Conservation (phyloP, 2,329 filamentous ascomycete species). For the Aspergillus melleus region DNA sequence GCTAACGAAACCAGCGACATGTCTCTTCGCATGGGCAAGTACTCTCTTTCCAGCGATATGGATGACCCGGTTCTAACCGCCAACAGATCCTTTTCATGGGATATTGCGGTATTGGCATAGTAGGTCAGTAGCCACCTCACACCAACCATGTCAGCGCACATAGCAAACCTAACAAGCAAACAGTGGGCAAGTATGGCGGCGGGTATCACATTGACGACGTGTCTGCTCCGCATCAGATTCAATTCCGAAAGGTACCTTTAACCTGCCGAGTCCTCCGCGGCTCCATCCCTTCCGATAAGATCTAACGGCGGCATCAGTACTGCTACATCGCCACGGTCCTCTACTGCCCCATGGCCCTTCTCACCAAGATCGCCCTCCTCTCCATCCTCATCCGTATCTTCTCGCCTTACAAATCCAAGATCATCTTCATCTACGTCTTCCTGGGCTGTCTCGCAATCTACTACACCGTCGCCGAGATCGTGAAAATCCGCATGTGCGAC, state of each 20-base stretch:
- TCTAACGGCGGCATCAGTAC: slow-evolving; percentile 16
- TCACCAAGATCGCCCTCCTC: slow-evolving; percentile 40
- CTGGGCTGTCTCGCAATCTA: slow-evolving; percentile 35
- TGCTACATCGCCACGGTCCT: slow-evolving; percentile 40
- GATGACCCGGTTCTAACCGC: background rate
- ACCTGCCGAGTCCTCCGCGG: background rate
- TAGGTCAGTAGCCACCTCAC: slow-evolving; percentile 18
- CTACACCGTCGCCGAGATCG: slow-evolving; percentile 36
- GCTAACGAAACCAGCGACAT: slow-evolving; percentile 17
- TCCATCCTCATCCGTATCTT: slow-evolving; percentile 42
- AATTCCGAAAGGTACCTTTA: slow-evolving; percentile 28
- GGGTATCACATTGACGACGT: slow-evolving; percentile 34
- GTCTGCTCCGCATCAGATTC: slow-evolving; percentile 13
- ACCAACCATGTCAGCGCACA: background rate
- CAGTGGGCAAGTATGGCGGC: slow-evolving; percentile 38
- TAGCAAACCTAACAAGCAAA: background rate
- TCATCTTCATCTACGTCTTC: slow-evolving; percentile 37
- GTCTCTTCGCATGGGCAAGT: slow-evolving; percentile 24
- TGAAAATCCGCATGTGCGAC: slow-evolving; percentile 41
- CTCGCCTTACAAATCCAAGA: slow-evolving; percentile 33
- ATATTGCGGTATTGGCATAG: slow-evolving; percentile 33
- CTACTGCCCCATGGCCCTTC: slow-evolving; percentile 43
- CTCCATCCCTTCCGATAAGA: background rate
- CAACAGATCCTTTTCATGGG: slow-evolving; percentile 31
- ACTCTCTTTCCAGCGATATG: background rate